phyloP scores from a whole-genome alignment of 2,329 filamentous ascomycete species.

The Ambrosiella cleistominuta region DNA sequence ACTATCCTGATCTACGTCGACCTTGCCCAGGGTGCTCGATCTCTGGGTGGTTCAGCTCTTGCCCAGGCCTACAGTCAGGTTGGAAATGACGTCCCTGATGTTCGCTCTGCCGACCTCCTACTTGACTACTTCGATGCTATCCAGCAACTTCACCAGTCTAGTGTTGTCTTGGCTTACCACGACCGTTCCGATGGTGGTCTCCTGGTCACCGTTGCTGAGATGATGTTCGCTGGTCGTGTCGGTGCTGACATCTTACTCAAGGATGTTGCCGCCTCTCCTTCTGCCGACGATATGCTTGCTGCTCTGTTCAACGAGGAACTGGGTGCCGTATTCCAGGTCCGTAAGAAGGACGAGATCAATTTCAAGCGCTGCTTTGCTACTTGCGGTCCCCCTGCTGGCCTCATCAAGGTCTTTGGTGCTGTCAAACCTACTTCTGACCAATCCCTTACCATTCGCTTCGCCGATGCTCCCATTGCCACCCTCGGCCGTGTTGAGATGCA shows the following conservation, averaged over 20 bases:
- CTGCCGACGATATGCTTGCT: conserved; percentile 48
- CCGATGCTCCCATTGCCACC: conserved; percentile 48
- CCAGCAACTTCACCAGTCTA: conserved; percentile 39
- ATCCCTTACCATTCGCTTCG: conserved; percentile 57
- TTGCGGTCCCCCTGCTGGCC: conserved; percentile 62
- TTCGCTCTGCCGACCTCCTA: conserved; percentile 63
- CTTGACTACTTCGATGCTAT: conserved; percentile 87
- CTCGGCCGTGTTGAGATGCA: conserved; percentile 59
- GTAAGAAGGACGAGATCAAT: conserved; percentile 62
- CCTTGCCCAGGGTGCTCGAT: conserved; percentile 61
- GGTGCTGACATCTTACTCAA: conserved; percentile 77
- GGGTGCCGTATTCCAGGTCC: conserved; percentile 88
- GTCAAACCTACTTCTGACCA: conserved; percentile 55
- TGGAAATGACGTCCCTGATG: conserved; percentile 70
- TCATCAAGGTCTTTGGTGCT: conserved; percentile 71
- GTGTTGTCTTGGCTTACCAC: conserved; percentile 74
- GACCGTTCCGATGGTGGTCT: conserved; percentile 87
- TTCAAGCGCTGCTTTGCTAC: conserved; percentile 87
- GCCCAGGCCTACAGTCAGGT: conserved; percentile 79
- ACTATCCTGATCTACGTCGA: conserved; percentile 82
- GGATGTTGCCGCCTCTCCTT: conserved; percentile 44
- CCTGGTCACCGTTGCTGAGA: conserved; percentile 78
- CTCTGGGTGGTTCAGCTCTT: conserved; percentile 77
- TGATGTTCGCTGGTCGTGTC: conserved; percentile 94
- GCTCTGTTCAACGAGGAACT: conserved; percentile 92